These are phyloP conservation scores for Acanthamoeba castellanii DNA, from an alignment of 208 protist species.

Conservation along the genomic window DNA sequence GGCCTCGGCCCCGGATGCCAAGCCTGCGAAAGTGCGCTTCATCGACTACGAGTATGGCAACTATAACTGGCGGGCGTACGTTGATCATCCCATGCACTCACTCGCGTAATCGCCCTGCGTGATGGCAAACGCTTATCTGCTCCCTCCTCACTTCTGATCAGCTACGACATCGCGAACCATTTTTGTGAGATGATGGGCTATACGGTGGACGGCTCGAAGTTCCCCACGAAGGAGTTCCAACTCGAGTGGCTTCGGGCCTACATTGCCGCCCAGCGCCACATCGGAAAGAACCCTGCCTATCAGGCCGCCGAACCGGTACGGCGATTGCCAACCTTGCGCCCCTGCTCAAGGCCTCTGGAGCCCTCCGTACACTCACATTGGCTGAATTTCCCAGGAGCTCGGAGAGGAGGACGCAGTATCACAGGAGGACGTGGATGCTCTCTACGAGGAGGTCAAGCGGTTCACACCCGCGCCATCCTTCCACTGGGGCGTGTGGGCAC, in stretches of 20 bases:
- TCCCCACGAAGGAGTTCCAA: slow-evolving; percentile 63
- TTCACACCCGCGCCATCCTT: slow-evolving; percentile 43
- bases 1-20: not conserved
- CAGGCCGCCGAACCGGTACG: slow-evolving; percentile 16
- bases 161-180: slow-evolving; percentile 61
- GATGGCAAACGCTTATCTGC: not conserved
- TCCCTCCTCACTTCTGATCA: not conserved
- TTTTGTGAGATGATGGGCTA: slow-evolving; percentile 76
- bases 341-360: not conserved
- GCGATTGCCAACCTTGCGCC: not conserved
- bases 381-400: not conserved
- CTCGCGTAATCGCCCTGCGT: not conserved
- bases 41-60: slow-evolving; percentile 70
- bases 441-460: slow-evolving; percentile 57
- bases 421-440: slow-evolving; percentile 39
- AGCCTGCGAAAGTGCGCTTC: slow-evolving; percentile 31
- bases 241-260: slow-evolving; percentile 70
- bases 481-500: slow-evolving; percentile 69
- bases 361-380: not conserved
- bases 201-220: slow-evolving; percentile 20
- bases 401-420: not conserved
- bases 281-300: not conserved
- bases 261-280: slow-evolving; percentile 15
- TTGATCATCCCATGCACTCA: not conserved
- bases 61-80: slow-evolving; percentile 65